Evolutionary conservation across 176 grass and related monocot species (phyloP).

Genomic region (Themeda triandra): DNA sequence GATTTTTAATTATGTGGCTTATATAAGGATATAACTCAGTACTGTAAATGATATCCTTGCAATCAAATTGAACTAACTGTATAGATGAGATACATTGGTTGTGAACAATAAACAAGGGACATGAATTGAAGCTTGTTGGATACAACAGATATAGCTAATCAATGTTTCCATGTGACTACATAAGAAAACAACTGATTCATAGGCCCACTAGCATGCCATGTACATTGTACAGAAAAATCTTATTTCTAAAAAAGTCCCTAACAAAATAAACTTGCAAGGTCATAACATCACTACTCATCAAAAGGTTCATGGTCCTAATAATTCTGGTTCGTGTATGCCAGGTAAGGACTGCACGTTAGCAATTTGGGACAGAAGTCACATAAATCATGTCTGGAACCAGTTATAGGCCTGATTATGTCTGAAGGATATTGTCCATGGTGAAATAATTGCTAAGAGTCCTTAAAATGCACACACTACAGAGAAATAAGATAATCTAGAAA

Average conservation of each 20-base stretch:
- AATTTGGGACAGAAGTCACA: background rate
- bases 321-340: conserved; percentile 22
- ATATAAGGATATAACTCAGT: background rate
- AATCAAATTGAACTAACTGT: background rate
- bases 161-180: conserved; percentile 42
- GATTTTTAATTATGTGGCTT: background rate
- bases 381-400: conserved; percentile 19
- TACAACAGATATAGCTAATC: conserved; percentile 34
- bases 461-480: background rate
- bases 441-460: background rate
- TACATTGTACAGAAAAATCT: conserved; percentile 18
- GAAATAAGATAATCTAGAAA: background rate
- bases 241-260: conserved; percentile 11
- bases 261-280: background rate
- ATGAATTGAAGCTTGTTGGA: conserved; percentile 16
- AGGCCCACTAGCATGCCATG: conserved; percentile 18
- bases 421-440: background rate
- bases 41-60: conserved; percentile 4
- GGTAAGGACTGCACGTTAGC: background rate
- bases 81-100: conserved; percentile 28
- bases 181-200: conserved; percentile 30
- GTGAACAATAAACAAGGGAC: conserved; percentile 19
- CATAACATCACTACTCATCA: background rate
- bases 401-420: conserved; percentile 13
- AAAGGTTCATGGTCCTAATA: conserved; percentile 15